These are phyloP conservation scores for Beauveria pseudobassiana DNA, from an alignment of 2,329 filamentous ascomycete species.

Conservation along the genomic window DNA sequence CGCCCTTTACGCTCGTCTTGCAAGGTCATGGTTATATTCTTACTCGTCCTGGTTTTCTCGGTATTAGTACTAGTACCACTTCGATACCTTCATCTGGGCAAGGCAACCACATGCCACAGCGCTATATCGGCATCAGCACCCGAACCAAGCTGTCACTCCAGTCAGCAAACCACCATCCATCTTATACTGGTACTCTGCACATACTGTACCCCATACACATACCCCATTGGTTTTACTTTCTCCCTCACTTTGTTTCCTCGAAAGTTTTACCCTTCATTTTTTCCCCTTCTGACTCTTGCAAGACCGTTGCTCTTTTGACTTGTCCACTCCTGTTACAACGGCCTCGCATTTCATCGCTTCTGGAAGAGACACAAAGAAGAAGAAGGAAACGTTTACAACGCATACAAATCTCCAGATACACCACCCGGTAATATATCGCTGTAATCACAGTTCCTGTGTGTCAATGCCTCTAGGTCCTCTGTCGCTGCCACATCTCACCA, in stretches of 20 bases:
- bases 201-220: not conserved
- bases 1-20: no score
- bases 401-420: not conserved
- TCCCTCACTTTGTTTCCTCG: not conserved
- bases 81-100: not conserved
- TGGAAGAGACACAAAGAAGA: not conserved
- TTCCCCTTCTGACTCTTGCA: not conserved
- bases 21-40: no score
- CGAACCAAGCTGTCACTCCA: not conserved
- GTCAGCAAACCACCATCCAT: not conserved
- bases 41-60: not conserved
- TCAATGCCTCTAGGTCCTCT: constrained; percentile 5
- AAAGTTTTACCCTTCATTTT: not conserved
- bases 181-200: not conserved
- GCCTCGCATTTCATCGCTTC: not conserved
- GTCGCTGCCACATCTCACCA: not conserved
- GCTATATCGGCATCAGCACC: constrained; percentile 1
- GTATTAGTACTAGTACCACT: not conserved
- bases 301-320: not conserved
- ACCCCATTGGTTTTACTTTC: not conserved
- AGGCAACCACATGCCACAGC: not conserved
- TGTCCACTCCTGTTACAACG: not conserved
- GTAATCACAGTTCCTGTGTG: not conserved
- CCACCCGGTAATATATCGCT: not conserved
- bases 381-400: not conserved